These are phyloP conservation scores for Penicillium verrucosum DNA, from an alignment of 2,329 filamentous ascomycete genomes.

Conservation along the genomic window DNA sequence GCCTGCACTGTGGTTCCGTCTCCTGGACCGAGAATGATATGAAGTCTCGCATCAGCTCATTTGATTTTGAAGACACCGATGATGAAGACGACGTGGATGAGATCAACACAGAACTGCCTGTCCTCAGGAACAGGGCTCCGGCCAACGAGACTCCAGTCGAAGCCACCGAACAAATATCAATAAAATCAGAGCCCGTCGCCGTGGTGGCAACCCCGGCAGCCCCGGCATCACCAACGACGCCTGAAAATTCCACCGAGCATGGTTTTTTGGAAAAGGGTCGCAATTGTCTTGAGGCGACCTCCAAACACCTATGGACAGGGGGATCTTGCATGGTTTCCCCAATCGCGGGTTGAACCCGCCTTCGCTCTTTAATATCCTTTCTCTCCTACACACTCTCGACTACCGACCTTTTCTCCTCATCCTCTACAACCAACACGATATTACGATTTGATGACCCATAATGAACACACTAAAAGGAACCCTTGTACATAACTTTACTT, in stretches of 20 bases:
- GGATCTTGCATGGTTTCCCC: slow-evolving; percentile 13
- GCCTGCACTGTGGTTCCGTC: slow-evolving; percentile 33
- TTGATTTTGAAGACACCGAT: slow-evolving; percentile 35
- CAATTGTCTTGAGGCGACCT: slow-evolving; percentile 29
- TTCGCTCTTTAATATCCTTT: neutral
- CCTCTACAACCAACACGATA: slow-evolving; percentile 10
- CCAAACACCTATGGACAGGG: slow-evolving; percentile 28
- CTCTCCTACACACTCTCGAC: neutral
- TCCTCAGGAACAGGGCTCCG: neutral
- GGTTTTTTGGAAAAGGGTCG: slow-evolving; percentile 28
- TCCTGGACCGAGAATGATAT: slow-evolving; percentile 36
- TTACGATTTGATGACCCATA: slow-evolving; percentile 17
- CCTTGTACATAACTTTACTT: slow-evolving; percentile 8
- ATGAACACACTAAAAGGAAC: slow-evolving; percentile 16
- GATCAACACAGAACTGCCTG: slow-evolving; percentile 10
- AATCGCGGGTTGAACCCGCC: slow-evolving; percentile 4
- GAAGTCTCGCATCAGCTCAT: slow-evolving; percentile 36
- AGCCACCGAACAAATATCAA: slow-evolving; percentile 10
- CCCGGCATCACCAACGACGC: neutral
- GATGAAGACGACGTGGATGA: slow-evolving; percentile 27
- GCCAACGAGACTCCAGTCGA: slow-evolving; percentile 3
- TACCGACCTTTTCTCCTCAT: neutral
- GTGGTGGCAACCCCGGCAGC: neutral
- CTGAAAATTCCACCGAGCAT: slow-evolving; percentile 9
- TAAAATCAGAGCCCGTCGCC: slow-evolving; percentile 1